Base-by-base conservation (phyloP, 2,329 filamentous ascomycete genomes). In the Alternaria alternata region DNA sequence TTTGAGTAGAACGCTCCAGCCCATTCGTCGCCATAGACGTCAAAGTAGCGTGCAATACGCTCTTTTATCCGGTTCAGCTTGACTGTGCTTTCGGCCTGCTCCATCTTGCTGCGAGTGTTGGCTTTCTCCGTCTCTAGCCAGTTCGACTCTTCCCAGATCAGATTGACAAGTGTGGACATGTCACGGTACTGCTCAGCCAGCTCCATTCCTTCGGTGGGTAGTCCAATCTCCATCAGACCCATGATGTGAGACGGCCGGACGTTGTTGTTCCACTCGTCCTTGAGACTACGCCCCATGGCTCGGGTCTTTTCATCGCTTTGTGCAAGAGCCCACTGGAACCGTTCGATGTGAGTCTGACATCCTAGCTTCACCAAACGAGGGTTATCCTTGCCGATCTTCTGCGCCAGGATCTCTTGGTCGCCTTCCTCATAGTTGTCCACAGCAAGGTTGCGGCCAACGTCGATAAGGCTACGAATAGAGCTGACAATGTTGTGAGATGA, bases 1-100 rank as follows among this genome's bases (percentile, higher is more conserved):
- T 90, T 89, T 58, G 91, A 87, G 76, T 96, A 98, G 63, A 93
- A 91, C 0, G 92, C 91, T 68, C 89, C 89, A 4, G 90, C 89
- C 76, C 91, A 93, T 1, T 82, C 80, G 63, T 88, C 83, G 16
- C 88, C 87, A 66, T 91, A 91, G 26, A 80, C 83, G n/a, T 84
- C 82, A 70, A 93, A 91, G 68, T 86, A 85, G 7, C 75, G 67
- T 28, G 75, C 71, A n/a, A 84, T 79, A 16, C 78, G 78, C 41
- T 78, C 73, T 39, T 78, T 83, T 56, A 78, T 73, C 54, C 82
- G 73, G 55, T 81, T 78, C n/a, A 84, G 76, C 57, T 81, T 79
- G 44, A 78, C 73, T 7, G 52, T 73, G 32, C 70, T 71, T 58
- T 76, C 67, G 6, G 75, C 72, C 41, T 73, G 68, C 39, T 78